Percentiles rank a stretch among this genome's conserved stretches.
Conservation (phyloP, 2,329 filamentous ascomycete species). For the Celoporthe dispersa region DNA sequence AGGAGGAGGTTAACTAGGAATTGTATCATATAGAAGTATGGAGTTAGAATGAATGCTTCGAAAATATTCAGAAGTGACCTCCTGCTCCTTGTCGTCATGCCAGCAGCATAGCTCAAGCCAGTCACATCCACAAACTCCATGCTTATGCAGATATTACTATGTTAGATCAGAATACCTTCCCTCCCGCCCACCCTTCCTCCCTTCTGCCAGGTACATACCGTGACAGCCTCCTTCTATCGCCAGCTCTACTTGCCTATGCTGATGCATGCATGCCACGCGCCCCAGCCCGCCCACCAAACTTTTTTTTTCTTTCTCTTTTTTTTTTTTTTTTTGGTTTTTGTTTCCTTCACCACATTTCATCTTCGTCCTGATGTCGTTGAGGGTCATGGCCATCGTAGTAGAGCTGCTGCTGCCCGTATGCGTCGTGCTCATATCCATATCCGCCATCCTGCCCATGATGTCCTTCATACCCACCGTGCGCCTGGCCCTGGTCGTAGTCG, state of each 20-base stretch:
- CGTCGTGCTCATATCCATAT: slow-evolving; percentile 38
- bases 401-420: slow-evolving; percentile 39
- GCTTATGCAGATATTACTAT: slow-evolving; percentile 30
- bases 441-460: slow-evolving; percentile 30
- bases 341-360: slow-evolving; percentile 35
- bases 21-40: slow-evolving; percentile 19
- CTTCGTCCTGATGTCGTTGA: slow-evolving; percentile 30
- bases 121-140: slow-evolving; percentile 28
- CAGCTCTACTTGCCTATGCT: background rate
- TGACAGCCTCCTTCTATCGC: background rate
- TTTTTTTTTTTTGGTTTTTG: background rate
- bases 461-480: slow-evolving; percentile 28
- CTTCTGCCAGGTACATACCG: background rate
- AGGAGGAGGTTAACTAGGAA: background rate
- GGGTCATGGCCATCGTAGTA: slow-evolving; percentile 32
- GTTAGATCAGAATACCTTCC: slow-evolving; percentile 20
- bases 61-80: slow-evolving; percentile 17
- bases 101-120: slow-evolving; percentile 16
- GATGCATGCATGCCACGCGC: background rate
- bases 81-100: slow-evolving; percentile 18
- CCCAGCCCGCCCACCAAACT: background rate
- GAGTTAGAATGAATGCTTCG: slow-evolving; percentile 14
- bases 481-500: slow-evolving; percentile 40
- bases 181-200: background rate
- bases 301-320: background rate